Percentiles rank a stretch among this genome's conserved stretches.
phyloP scores from a whole-genome alignment of 257 asterid species.

The Solanum ossicruentum region DNA sequence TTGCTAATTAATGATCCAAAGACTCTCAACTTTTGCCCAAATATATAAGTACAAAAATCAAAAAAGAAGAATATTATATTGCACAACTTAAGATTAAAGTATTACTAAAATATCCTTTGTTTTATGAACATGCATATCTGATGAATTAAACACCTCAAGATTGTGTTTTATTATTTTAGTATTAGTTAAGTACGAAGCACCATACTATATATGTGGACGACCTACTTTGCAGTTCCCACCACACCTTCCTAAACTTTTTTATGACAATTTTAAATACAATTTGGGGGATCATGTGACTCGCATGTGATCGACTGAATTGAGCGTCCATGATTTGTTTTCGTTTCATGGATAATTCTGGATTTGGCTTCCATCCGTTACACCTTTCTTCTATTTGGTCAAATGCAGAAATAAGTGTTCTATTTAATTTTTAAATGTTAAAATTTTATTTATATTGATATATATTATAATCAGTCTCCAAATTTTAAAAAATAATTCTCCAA shows the following conservation, averaged over 20 bases:
- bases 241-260: background rate
- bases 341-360: background rate
- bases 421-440: too few relatives aligned
- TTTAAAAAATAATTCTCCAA: too few relatives aligned
- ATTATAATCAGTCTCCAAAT: too few relatives aligned
- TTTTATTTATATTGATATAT: too few relatives aligned
- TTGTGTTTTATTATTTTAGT: constrained; percentile 2
- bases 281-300: background rate
- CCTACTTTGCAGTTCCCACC: background rate
- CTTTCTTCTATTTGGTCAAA: too few relatives aligned
- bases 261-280: background rate
- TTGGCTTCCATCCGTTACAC: too few relatives aligned
- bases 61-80: background rate
- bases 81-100: background rate
- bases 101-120: background rate
- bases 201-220: background rate
- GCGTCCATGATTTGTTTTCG: background rate
- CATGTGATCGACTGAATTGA: background rate
- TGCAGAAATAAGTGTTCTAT: too few relatives aligned
- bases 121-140: background rate
- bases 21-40: background rate
- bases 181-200: background rate
- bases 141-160: constrained; percentile 2
- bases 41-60: background rate
- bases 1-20: background rate